Evolutionary conservation across 352 stramenopile species (phyloP).

Genomic region (Globisporangium mamillatum): DNA sequence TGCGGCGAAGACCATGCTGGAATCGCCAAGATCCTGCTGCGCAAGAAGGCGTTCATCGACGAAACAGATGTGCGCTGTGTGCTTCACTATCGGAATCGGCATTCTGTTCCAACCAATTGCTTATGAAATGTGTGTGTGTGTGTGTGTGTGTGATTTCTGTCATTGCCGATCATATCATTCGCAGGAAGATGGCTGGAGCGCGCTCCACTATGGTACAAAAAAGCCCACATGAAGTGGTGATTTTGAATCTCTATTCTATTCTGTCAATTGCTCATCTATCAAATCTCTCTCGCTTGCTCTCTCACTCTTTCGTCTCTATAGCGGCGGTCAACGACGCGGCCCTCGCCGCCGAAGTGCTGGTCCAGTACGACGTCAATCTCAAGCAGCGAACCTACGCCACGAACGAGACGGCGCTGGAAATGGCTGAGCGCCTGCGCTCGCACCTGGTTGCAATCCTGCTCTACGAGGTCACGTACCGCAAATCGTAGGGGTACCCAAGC

Average conservation of each 20-base stretch:
- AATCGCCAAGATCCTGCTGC: conserved; percentile 56
- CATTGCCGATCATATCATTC: background rate
- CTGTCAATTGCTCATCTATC: conserved; percentile 10
- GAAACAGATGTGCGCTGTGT: conserved; percentile 56
- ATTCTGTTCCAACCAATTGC: background rate
- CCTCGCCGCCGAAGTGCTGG: conserved; percentile 62
- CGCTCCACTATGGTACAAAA: conserved; percentile 70
- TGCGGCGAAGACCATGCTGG: conserved; percentile 66
- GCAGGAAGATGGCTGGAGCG: conserved; percentile 73
- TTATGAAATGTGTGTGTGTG: background rate
- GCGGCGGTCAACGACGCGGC: conserved; percentile 64
- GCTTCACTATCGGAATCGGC: too few relatives aligned
- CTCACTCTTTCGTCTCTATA: conserved; percentile 17
- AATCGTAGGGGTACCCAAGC: conserved; percentile 10
- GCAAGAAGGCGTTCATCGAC: conserved; percentile 74
- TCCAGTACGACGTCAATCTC: conserved; percentile 58
- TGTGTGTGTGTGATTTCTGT: background rate
- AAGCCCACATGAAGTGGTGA: background rate
- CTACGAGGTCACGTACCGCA: conserved; percentile 69
- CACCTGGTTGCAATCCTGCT: conserved; percentile 74
- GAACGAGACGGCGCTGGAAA: conserved; percentile 75
- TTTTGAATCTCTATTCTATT: conserved; percentile 21
- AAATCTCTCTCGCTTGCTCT: background rate
- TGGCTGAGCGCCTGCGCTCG: conserved; percentile 69
- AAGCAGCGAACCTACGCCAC: conserved; percentile 60